Conservation (phyloP, 164 flowering plant genomes). For the Protea cynaroides region DNA sequence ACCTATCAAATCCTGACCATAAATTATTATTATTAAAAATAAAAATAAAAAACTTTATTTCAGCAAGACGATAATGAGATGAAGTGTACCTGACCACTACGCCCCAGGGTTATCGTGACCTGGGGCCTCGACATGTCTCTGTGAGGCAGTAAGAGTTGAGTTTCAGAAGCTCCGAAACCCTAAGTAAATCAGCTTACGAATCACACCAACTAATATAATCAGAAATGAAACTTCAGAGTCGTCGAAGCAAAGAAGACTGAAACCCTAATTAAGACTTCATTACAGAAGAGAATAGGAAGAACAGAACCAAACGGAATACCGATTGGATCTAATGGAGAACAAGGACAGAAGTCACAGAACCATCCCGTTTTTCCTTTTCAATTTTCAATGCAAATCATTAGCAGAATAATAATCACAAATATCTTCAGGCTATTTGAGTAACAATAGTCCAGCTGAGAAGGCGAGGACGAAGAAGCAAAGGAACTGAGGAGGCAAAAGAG, state of each 20-base stretch:
- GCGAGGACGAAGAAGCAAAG: too few relatives aligned
- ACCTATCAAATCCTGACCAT: neutral
- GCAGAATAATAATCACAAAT: too few relatives aligned
- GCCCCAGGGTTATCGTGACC: conserved; percentile 70
- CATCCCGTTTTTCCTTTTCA: too few relatives aligned
- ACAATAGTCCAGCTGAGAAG: too few relatives aligned
- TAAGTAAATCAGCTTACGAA: neutral
- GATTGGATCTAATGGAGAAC: too few relatives aligned
- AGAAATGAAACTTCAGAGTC: neutral
- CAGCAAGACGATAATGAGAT: neutral
- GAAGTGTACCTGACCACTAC: conserved; percentile 53
- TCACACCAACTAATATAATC: neutral
- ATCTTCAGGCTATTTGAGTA: too few relatives aligned
- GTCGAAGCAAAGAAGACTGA: neutral
- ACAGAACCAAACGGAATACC: too few relatives aligned
- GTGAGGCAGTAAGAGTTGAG: conserved; percentile 14
- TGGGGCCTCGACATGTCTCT: conserved; percentile 46
- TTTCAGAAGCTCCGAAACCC: conserved; percentile 3
- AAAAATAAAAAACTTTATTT: neutral
- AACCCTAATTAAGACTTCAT: neutral
- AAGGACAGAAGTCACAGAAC: too few relatives aligned
- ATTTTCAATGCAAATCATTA: too few relatives aligned
- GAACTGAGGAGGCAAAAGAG: too few relatives aligned
- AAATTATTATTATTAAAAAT: neutral
- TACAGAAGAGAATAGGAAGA: too few relatives aligned